Base-by-base conservation (phyloP, 345 rosid species). In the Euphorbia pulcherrima region DNA sequence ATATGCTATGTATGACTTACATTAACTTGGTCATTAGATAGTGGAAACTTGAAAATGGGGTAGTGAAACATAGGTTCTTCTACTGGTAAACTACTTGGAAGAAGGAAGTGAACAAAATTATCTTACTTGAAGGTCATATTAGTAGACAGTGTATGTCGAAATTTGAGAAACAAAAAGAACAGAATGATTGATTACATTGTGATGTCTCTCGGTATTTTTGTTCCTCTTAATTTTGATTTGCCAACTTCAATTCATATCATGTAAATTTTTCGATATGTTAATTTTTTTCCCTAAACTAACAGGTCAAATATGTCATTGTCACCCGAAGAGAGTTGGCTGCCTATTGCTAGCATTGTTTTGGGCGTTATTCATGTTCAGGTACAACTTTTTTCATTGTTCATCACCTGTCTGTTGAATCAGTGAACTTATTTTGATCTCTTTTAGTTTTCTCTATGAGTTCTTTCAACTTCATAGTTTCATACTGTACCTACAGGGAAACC, bases 281-380 rank as follows among this genome's bases (percentile, higher is more conserved):
- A 47, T 14, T 53, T 33, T 70, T 69, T 65, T 3, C 29, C 29
- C 30, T 58, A 37, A 59, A 59, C 69, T 67, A 50, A 74, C 77
- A 94, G 97, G 82, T 84, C 97, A 20, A 91, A 84, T 70, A 80
- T 94, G 46, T 88, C 97, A 1, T 74, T 94, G 21, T 91, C 95
- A 17, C 88, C 95, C 2, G 90, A 89, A 44, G 99, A 94, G 48
- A 89, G 90, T 70, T 94, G 97, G 99, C 78, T 94, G 78, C 97
- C 99, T 41, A 76, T 94, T 78, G 84, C 96, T 58, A 89, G 99
- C 83, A 91, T 94, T 29, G 51, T 91, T 60, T 76, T 91, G 56
- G 89, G 99, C 76, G 83, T 89, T 60, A 62, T 84, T 75, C 99
- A 94, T 68, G 84, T 94, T 67, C 99, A 94, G 99, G 97, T 94